A percentile compares a stretch with the other conserved stretches of the same genome.
Conservation (phyloP, 2,329 filamentous ascomycete genomes). For the Stromatinia cepivora region DNA sequence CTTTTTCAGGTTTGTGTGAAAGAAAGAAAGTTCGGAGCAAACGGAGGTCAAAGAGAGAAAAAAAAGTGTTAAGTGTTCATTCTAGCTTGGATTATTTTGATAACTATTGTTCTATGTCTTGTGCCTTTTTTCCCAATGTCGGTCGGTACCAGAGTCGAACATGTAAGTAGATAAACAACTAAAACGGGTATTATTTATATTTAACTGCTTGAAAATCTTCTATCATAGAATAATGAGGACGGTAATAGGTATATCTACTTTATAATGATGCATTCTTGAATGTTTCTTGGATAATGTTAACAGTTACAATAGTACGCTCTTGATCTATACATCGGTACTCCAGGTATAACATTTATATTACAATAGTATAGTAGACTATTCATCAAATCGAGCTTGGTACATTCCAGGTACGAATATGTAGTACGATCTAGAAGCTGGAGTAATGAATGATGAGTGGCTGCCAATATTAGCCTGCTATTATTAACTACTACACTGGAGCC, state of each 20-base stretch:
- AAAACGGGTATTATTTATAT: not conserved
- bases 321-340: not conserved
- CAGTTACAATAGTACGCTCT: not conserved
- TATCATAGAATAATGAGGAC: not conserved
- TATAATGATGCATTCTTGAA: not conserved
- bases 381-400: not conserved
- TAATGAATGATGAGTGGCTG: not conserved
- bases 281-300: not conserved
- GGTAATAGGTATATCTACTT: not conserved
- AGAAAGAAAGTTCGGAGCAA: conserved; percentile 1
- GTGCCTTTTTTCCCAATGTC: not conserved
- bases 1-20: not conserved
- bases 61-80: not conserved
- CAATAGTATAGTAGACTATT: not conserved
- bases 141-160: not conserved
- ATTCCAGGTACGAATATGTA: not conserved
- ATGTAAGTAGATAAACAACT: not conserved
- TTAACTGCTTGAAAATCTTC: not conserved
- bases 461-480: no score
- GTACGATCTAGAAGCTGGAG: not conserved
- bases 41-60: conserved; percentile 9
- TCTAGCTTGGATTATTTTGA: not conserved
- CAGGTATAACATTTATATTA: no score
- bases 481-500: not conserved
- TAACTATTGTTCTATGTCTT: not conserved